These are phyloP conservation scores for Bacidia rubella DNA, from an alignment of 495 filamentous ascomycete genomes.

Conservation along the genomic window DNA sequence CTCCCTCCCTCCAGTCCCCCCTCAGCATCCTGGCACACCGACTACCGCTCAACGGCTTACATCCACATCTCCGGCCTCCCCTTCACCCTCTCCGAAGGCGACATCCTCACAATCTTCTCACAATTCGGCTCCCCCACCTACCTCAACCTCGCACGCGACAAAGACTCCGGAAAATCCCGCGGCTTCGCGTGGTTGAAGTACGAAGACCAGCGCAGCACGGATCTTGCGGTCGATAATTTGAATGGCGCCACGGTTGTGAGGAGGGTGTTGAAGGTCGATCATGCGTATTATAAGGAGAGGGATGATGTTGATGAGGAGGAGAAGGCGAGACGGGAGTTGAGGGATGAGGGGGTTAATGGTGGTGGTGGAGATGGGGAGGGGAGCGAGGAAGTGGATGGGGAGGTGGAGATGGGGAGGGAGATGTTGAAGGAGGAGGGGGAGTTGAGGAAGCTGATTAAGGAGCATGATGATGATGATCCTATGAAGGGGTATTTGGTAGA, in stretches of 20 bases:
- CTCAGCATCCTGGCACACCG: conserved; percentile 89
- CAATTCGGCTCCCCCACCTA: conserved; percentile 92
- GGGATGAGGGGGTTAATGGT: conserved; percentile 49
- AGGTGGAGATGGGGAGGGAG: conserved; percentile 28
- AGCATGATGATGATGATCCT: conserved; percentile 90
- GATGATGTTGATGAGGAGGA: conserved; percentile 66
- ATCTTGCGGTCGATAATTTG: conserved; percentile 90
- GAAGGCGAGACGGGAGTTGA: conserved; percentile 30
- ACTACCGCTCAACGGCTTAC: conserved; percentile 95
- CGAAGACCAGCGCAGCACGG: conserved; percentile 92
- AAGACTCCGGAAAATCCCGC: conserved; percentile 85
- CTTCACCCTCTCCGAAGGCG: conserved; percentile 87
- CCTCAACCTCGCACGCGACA: conserved; percentile 81
- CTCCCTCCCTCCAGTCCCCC: conserved; percentile 38
- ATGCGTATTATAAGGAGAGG: conserved; percentile 75
- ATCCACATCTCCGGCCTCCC: conserved; percentile 92
- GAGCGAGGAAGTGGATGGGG: conserved; percentile 24
- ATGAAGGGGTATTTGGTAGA: conserved; percentile 86
- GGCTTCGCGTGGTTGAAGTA: conserved; percentile 96
- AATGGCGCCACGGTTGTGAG: conserved; percentile 75
- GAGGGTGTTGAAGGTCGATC: conserved; percentile 73
- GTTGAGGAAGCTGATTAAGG: conserved; percentile 54
- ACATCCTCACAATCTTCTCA: conserved; percentile 92
- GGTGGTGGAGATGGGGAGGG: conserved; percentile 30
- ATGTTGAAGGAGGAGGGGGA: conserved; percentile 62